A percentile compares a stretch with the other conserved stretches of the same genome.
Evolutionary conservation across 1,284 basidiomycete genomes (phyloP).

Genomic region (Austropuccinia psidii): DNA sequence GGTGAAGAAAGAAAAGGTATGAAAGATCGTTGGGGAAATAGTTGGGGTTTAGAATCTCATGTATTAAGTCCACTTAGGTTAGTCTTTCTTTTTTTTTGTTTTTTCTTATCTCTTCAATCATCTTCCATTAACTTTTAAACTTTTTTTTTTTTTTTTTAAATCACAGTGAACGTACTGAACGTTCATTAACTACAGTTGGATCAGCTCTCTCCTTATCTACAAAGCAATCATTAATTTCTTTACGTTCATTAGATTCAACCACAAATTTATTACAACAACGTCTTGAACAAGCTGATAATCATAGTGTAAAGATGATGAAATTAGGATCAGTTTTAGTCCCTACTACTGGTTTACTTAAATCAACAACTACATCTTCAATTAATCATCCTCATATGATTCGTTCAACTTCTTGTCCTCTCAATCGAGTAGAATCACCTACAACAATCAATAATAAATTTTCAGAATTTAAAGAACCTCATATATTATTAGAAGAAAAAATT

Average conservation of each 20-base stretch:
- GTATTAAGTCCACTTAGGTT: slow-evolving; percentile 35
- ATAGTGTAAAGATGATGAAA: slow-evolving; percentile 6
- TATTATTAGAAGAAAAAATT: slow-evolving; percentile 18
- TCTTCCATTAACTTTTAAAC: neutral
- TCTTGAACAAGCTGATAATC: slow-evolving; percentile 9
- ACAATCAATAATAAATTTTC: neutral
- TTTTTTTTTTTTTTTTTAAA: neutral
- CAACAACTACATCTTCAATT: too few relatives aligned
- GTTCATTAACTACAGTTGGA: slow-evolving; percentile 22
- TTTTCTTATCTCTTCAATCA: neutral
- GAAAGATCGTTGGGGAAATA: slow-evolving; percentile 34
- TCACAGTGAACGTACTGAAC: slow-evolving; percentile 28
- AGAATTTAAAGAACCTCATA: neutral
- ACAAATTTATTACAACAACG: slow-evolving; percentile 6
- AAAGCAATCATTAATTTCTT: slow-evolving; percentile 10
- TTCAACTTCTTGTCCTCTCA: slow-evolving; percentile 2
- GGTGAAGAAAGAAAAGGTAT: slow-evolving; percentile 32
- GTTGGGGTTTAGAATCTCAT: slow-evolving; percentile 30
- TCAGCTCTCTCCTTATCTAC: slow-evolving; percentile 25
- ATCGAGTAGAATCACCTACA: slow-evolving; percentile 16
- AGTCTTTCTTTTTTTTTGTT: neutral
- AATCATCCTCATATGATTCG: too few relatives aligned
- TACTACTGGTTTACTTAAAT: neutral
- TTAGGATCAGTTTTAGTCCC: neutral
- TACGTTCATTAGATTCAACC: slow-evolving; percentile 28